Base-by-base conservation (phyloP, 371 early-diverging fungal species). In the Mortierella sp. region DNA sequence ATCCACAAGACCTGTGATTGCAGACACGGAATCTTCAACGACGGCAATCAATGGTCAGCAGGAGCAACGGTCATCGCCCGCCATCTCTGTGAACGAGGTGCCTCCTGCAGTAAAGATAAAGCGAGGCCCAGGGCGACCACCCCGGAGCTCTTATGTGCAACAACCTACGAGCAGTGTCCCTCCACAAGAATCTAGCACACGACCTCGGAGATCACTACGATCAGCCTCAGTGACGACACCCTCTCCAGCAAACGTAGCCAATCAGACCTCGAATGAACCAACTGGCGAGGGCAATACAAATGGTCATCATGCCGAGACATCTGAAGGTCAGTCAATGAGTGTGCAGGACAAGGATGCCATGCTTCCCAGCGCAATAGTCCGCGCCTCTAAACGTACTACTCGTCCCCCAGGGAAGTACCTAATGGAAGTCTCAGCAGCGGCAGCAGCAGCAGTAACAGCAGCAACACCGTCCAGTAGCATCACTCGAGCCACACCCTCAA, bases 401-500 rank as follows among this genome's bases (percentile, higher is more conserved):
- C 66, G 79, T 26, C 62, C 73, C 0, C 79, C 79, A 18, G 69
- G 57, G 53, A 72, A 72, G 55, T 68, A 61, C 29, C 23, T 57
- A 7, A 45, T 29, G 45, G 23, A 25, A 48, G 14, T 15, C n/a
- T n/a, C 23, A 23, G 23, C 61, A 16, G 16, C 53, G 23, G 0
- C 47, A 14, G 23, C 53, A 30, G 55, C 19, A 44, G 45, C 55
- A 47, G 51, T 44, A 29, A 15, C 52, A 70, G 45, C 46, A 18
- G 25, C 25, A 19, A 2, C 62, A 12, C 65, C 21, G 53, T 37
- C 16, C 14, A 14, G 50, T 50, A 14, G 50, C 2, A 14, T 16
- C 21, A 14, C 5, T 14, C 16, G 50, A 50, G 66, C 70, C 15
- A 72, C 79, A 7, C 73, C 79, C 2, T 55, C 79, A 37, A 79